Base-by-base conservation (phyloP, 164 flowering plant species). In the Tinospora cordifolia region DNA sequence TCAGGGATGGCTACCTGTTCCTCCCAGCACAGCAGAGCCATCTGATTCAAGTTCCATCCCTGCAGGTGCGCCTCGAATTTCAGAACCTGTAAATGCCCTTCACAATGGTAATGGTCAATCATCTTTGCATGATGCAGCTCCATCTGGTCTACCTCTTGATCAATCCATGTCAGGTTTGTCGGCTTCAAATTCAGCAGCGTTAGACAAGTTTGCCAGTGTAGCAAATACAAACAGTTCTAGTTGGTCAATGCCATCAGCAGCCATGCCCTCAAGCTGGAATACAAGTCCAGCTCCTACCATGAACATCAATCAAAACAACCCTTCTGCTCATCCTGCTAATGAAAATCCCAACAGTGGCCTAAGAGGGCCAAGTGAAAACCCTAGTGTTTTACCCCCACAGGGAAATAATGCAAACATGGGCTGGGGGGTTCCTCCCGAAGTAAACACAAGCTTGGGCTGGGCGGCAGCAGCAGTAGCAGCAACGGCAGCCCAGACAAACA, bases 361-460 rank as follows among this genome's bases (percentile, higher is more conserved):
- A 74, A 62, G 63, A 41, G 73, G 72, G 6, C 70, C 70, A 30
- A 71, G 65, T 62, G 79, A 62, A 47, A 76, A 76, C 73, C 65
- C 75, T 8, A 85, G 74, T 44, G 0, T 68, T 10, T 71, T 68
- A 39, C 72, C 81, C 17, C 66, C 79, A 68, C 83, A 75, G 19
- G 84, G 71, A 62, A 84, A 80, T 30, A 30, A 30, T 65, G 78
- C 76, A 67, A 87, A 84, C 64, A 66, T 78, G 72, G 85, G 82
- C 30, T 82, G 86, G 85, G 89, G 75, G 62, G 69, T 69, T 10
- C 67, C 75, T 6, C 59, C 65, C n/a, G 71, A 78, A 62, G 82
- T 75, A 25, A 77, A 63, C 68, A 67, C 75, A 47, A 73, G 62
- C 26, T n/a, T 30, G 21, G 68, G 73, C 4, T 81, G 86, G 86